These are phyloP conservation scores for Fusarium chlamydosporum DNA, from an alignment of 2,329 filamentous ascomycete species.

Conservation along the genomic window DNA sequence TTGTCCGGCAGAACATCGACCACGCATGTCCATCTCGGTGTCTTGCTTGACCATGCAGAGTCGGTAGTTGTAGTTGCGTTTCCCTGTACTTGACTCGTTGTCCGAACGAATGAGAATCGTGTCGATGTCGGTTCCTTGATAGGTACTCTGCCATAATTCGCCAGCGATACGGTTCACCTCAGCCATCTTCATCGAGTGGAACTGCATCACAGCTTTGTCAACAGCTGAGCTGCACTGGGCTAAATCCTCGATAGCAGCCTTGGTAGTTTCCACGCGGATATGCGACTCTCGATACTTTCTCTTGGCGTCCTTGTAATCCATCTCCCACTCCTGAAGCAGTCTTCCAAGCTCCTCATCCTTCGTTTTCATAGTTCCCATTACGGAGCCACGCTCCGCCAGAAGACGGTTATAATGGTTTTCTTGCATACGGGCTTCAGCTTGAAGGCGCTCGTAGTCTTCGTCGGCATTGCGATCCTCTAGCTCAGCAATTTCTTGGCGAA, in stretches of 20 bases:
- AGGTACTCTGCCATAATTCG: constrained; percentile 97
- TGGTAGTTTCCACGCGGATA: constrained; percentile 91
- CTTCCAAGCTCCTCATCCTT: constrained; percentile 85
- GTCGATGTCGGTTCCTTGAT: constrained; percentile 97
- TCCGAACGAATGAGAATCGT: constrained; percentile 96
- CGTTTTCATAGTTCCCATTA: constrained; percentile 83
- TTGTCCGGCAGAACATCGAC: constrained; percentile 94
- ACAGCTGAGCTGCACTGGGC: constrained; percentile 85
- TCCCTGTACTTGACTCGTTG: constrained; percentile 79
- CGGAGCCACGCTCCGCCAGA: constrained; percentile 78
- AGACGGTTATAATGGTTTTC: constrained; percentile 78
- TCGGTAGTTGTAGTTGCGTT: constrained; percentile 94
- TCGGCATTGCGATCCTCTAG: constrained; percentile 85
- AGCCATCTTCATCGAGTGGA: constrained; percentile 96
- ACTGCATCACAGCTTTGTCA: constrained; percentile 97
- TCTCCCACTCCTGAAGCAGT: constrained; percentile 83
- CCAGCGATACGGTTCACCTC: constrained; percentile 96
- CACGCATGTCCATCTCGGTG: constrained; percentile 99
- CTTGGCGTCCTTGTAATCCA: constrained; percentile 87
- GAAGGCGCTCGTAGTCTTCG: constrained; percentile 83
- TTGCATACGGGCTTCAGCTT: constrained; percentile 75
- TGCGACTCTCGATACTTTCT: constrained; percentile 86
- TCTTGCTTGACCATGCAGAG: constrained; percentile 98
- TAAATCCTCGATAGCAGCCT: constrained; percentile 92
- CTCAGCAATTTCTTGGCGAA: constrained; percentile 78